Conservation (phyloP, 306 rosid genomes). For the Purshia tridentata region DNA sequence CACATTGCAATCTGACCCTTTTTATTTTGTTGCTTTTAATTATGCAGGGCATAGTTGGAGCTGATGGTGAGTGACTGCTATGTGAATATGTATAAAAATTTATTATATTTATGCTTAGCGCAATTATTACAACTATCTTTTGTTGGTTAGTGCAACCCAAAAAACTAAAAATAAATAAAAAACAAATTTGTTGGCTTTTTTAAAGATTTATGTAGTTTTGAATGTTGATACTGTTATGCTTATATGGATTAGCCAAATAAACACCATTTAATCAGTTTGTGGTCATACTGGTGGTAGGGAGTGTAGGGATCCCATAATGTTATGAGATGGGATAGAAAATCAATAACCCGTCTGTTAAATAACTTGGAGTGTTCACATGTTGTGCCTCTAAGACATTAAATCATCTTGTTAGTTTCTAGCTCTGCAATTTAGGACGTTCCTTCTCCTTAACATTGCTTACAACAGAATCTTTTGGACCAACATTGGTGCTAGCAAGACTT, state of each 20-base stretch:
- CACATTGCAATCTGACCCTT: slow-evolving; percentile 15
- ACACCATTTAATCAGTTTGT: too few relatives aligned
- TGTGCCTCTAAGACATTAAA: neutral
- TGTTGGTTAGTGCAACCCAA: neutral
- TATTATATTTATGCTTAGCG: neutral
- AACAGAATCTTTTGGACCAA: neutral
- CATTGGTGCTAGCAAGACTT: neutral
- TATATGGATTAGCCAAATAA: too few relatives aligned
- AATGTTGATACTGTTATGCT: neutral
- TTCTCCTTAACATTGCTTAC: neutral
- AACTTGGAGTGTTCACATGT: neutral
- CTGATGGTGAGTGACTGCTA: slow-evolving; percentile 42
- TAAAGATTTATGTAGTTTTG: neutral
- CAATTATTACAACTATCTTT: neutral
- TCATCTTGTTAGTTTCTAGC: neutral
- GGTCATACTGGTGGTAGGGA: too few relatives aligned
- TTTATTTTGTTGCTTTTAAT: slow-evolving; percentile 6
- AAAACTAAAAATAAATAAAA: neutral
- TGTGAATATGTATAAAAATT: neutral
- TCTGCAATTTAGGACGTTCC: neutral
- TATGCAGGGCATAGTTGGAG: slow-evolving; percentile 54
- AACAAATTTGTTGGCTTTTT: neutral
- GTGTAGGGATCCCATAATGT: too few relatives aligned
- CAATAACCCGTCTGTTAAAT: too few relatives aligned
- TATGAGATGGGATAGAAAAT: neutral